A percentile compares a stretch with the other conserved stretches of the same genome.
Evolutionary conservation across 139 green algal species (phyloP).

Genomic region (Volvox reticuliferus): DNA sequence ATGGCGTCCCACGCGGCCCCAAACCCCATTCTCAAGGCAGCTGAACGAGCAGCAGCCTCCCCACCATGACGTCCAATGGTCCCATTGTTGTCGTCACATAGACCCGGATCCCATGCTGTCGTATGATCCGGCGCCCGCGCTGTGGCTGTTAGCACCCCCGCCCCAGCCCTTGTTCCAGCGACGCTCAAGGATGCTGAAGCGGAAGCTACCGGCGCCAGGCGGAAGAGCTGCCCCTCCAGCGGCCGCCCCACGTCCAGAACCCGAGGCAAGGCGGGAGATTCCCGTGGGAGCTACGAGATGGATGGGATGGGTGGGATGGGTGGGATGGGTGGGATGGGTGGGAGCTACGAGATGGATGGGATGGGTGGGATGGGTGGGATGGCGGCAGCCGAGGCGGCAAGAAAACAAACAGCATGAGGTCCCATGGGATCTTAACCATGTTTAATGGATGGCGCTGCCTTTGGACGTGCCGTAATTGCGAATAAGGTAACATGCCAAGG

Average conservation of each 20-base stretch:
- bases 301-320: not conserved
- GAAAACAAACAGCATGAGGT: no score
- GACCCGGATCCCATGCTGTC: conserved; percentile 24
- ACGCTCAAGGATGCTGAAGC: conserved; percentile 37
- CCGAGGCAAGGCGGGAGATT: not conserved
- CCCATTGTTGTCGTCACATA: not conserved
- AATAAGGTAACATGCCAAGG: no score
- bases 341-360: not conserved
- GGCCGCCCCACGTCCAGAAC: not conserved
- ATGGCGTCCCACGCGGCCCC: no score
- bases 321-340: not conserved
- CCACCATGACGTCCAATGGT: no score
- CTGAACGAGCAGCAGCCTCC: no score
- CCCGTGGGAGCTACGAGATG: no score
- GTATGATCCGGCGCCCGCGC: conserved; percentile 6
- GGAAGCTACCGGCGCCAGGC: conserved; percentile 19
- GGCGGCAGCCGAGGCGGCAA: no score
- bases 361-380: not conserved
- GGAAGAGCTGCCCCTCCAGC: no score
- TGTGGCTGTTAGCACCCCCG: not conserved
- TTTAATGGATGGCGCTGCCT: no score
- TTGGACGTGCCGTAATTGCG: no score
- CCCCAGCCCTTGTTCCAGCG: conserved; percentile 45
- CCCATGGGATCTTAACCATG: no score
- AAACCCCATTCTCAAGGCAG: no score